These are phyloP conservation scores for Leavenworthia alabamica DNA, from an alignment of 345 rosid genomes.

Conservation along the genomic window DNA sequence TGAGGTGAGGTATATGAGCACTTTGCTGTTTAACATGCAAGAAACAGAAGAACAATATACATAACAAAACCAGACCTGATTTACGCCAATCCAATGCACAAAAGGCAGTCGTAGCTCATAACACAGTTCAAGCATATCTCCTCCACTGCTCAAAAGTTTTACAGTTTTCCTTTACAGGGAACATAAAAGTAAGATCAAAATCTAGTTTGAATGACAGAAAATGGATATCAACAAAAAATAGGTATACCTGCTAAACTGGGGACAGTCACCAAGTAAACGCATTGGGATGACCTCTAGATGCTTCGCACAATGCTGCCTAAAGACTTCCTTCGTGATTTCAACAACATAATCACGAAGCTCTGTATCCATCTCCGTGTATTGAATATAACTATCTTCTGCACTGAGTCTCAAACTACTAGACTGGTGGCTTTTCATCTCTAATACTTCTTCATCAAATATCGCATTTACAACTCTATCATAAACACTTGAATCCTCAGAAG, in stretches of 20 bases:
- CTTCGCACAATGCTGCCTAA: constrained; percentile 78
- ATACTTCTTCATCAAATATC: constrained; percentile 68
- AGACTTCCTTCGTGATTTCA: constrained; percentile 72
- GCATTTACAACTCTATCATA: constrained; percentile 82
- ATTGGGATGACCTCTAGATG: constrained; percentile 68
- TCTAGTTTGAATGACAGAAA: constrained; percentile 10
- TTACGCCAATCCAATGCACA: constrained; percentile 57
- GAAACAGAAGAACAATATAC: background rate
- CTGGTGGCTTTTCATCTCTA: constrained; percentile 49
- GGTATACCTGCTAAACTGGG: constrained; percentile 54
- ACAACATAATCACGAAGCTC: constrained; percentile 76
- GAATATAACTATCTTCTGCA: constrained; percentile 42
- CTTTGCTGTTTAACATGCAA: background rate
- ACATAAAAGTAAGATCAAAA: constrained; percentile 29
- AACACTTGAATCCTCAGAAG: constrained; percentile 76
- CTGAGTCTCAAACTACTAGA: constrained; percentile 34
- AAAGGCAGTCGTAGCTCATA: constrained; percentile 85
- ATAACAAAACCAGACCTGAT: constrained; percentile 50
- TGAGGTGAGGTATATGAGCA: background rate
- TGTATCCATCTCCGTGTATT: constrained; percentile 52
- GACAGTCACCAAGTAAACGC: constrained; percentile 58
- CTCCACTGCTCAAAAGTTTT: constrained; percentile 83
- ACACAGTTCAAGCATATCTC: constrained; percentile 90
- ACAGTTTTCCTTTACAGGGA: constrained; percentile 62
- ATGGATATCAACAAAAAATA: constrained; percentile 1